Conservation (phyloP, 2,329 filamentous ascomycete genomes). For the Aspergillus hiratsukae region DNA sequence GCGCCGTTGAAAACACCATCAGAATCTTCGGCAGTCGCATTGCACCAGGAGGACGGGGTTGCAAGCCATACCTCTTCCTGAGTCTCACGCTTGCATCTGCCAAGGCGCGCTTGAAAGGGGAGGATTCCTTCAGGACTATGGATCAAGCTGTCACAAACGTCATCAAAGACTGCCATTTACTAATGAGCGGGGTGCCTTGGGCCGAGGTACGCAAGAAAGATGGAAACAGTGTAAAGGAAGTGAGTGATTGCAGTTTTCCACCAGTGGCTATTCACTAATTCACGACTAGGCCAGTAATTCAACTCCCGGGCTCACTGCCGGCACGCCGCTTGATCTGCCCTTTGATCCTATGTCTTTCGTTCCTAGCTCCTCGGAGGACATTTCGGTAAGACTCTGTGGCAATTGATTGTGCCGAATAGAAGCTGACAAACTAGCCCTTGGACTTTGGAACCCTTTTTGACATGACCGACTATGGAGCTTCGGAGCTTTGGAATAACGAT, state of each 20-base stretch:
- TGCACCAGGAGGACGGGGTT: constrained; percentile 21
- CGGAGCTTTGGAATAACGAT: constrained; percentile 25
- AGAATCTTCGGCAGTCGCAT: constrained; percentile 27
- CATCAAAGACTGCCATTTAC: constrained; percentile 20
- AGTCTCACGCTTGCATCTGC: constrained; percentile 26
- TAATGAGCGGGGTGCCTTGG: constrained; percentile 22
- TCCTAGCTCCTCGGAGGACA: constrained; percentile 16
- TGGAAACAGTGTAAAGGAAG: constrained; percentile 14
- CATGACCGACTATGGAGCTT: constrained; percentile 19
- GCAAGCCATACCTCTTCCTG: constrained; percentile 29
- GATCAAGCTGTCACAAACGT: constrained; percentile 18
- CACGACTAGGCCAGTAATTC: constrained; percentile 10
- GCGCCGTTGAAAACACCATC: constrained; percentile 25
- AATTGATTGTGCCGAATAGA: constrained; percentile 2
- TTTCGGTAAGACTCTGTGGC: constrained; percentile 19
- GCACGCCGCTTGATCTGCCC: constrained; percentile 14
- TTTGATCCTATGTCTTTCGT: constrained; percentile 23
- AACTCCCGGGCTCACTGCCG: constrained; percentile 10
- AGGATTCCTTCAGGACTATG: constrained; percentile 23
- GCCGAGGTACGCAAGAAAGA: constrained; percentile 14
- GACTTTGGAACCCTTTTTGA: constrained; percentile 31
- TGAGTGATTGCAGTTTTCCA: constrained; percentile 6
- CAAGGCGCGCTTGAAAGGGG: constrained; percentile 28
- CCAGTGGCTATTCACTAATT: constrained; percentile 4
- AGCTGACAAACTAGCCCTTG: constrained; percentile 17